Evolutionary conservation across 2,329 filamentous ascomycete species (phyloP).

Genomic region (Xylaria sp.): DNA sequence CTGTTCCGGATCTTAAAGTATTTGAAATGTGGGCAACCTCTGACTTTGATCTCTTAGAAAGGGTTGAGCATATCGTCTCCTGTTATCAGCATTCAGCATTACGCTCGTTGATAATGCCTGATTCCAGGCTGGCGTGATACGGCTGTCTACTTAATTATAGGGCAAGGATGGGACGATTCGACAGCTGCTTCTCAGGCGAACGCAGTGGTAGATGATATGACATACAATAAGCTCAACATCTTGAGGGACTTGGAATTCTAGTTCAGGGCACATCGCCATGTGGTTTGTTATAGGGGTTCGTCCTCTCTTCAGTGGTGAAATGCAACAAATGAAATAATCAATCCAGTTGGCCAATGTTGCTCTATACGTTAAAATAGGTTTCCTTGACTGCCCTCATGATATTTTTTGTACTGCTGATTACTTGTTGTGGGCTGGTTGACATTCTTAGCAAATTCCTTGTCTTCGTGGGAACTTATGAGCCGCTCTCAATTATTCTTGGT

Average conservation of each 20-base stretch:
- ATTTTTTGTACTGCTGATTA: too few species aligned
- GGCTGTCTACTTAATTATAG: not conserved
- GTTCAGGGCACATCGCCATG: slow-evolving; percentile 1
- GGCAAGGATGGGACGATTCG: not conserved
- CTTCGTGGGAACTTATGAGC: too few species aligned
- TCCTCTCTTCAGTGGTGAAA: too few species aligned
- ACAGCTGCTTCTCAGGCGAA: not conserved
- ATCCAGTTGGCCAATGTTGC: too few species aligned
- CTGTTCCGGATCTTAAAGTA: not conserved
- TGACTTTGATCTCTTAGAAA: not conserved
- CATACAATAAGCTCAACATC: not conserved
- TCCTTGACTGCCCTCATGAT: too few species aligned
- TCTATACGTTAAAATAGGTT: not conserved
- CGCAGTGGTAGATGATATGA: not conserved
- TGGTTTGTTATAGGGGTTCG: not conserved
- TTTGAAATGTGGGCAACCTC: too few species aligned
- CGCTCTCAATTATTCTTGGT: too few species aligned
- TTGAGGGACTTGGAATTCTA: not conserved
- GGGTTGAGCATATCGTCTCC: not conserved
- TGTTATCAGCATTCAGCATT: not conserved
- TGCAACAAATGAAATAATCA: too few species aligned
- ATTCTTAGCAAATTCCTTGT: too few species aligned
- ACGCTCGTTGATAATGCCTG: slow-evolving; percentile 2
- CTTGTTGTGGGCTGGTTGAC: too few species aligned
- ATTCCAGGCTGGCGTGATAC: slow-evolving; percentile 10